Percentiles rank a stretch among this genome's conserved stretches.
These are phyloP conservation scores for Cystobasidium ongulense DNA, from an alignment of 768 basidiomycete genomes.

Conservation along the genomic window DNA sequence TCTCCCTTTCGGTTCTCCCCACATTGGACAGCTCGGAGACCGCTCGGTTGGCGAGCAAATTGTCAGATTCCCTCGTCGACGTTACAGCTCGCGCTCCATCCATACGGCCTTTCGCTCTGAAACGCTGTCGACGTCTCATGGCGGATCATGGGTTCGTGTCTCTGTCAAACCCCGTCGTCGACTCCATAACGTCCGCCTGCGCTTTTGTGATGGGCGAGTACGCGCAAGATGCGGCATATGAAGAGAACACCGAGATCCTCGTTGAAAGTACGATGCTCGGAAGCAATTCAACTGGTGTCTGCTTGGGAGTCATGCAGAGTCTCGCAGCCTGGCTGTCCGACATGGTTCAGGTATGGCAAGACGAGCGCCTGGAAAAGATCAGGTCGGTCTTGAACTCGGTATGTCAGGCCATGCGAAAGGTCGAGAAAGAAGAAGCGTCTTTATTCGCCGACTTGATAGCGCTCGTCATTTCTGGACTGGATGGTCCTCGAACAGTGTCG, in stretches of 20 bases:
- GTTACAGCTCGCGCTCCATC: constrained; percentile 71
- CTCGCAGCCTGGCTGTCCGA: neutral
- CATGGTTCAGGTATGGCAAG: neutral
- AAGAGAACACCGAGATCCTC: neutral
- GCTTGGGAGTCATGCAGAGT: neutral
- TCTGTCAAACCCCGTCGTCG: constrained; percentile 44
- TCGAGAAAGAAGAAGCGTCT: neutral
- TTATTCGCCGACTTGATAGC: neutral
- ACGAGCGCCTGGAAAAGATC: neutral
- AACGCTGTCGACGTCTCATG: constrained; percentile 70
- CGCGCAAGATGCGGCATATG: constrained; percentile 41
- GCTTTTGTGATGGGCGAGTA: constrained; percentile 97
- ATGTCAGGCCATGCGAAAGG: neutral
- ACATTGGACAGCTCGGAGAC: constrained; percentile 37
- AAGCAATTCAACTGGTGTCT: neutral
- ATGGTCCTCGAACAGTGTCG: neutral
- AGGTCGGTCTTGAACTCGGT: neutral
- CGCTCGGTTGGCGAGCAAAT: constrained; percentile 65
- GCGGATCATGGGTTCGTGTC: constrained; percentile 41
- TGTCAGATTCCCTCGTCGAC: constrained; percentile 77
- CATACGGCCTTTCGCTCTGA: constrained; percentile 68
- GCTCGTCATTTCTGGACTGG: neutral
- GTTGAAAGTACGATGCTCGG: neutral
- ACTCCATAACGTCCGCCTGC: constrained; percentile 82
- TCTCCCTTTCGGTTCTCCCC: constrained; percentile 51